A percentile compares a stretch with the other conserved stretches of the same genome.
Evolutionary conservation across 2,329 filamentous ascomycete species (phyloP).

Genomic region (Xylaria sp.): DNA sequence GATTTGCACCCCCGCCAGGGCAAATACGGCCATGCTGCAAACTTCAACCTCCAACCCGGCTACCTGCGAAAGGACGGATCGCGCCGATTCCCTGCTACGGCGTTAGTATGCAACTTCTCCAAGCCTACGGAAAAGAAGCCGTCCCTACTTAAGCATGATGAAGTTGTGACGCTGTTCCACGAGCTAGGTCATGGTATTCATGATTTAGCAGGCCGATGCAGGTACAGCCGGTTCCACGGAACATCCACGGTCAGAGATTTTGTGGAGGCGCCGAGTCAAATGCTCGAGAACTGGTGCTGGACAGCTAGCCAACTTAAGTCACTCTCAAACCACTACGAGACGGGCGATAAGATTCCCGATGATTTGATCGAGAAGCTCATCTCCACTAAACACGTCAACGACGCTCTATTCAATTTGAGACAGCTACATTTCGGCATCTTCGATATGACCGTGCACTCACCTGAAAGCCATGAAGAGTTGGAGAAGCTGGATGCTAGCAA

Average conservation of each 20-base stretch:
- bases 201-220: conserved; percentile 67
- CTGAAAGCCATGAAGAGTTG: conserved; percentile 70
- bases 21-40: conserved; percentile 85
- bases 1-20: conserved; percentile 80
- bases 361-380: conserved; percentile 76
- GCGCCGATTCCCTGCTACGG: conserved; percentile 76
- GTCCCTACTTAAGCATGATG: conserved; percentile 79
- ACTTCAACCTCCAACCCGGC: conserved; percentile 80
- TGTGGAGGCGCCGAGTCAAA: conserved; percentile 73
- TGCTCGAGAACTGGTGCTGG: conserved; percentile 81
- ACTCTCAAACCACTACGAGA: conserved; percentile 76
- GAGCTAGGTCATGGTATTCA: conserved; percentile 75
- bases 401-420: conserved; percentile 76
- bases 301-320: conserved; percentile 66
- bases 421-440: conserved; percentile 84
- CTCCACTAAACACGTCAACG: conserved; percentile 80
- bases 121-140: conserved; percentile 79
- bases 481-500: conserved; percentile 68
- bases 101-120: conserved; percentile 84
- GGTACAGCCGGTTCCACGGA: conserved; percentile 70
- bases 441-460: conserved; percentile 81
- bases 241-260: conserved; percentile 71
- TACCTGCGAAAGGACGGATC: conserved; percentile 70
- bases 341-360: conserved; percentile 72
- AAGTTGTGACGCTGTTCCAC: conserved; percentile 84